Percentiles rank a stretch among this genome's conserved stretches.
These are phyloP conservation scores for Rauvolfia tetraphylla DNA, from an alignment of 257 asterid species.

Conservation along the genomic window DNA sequence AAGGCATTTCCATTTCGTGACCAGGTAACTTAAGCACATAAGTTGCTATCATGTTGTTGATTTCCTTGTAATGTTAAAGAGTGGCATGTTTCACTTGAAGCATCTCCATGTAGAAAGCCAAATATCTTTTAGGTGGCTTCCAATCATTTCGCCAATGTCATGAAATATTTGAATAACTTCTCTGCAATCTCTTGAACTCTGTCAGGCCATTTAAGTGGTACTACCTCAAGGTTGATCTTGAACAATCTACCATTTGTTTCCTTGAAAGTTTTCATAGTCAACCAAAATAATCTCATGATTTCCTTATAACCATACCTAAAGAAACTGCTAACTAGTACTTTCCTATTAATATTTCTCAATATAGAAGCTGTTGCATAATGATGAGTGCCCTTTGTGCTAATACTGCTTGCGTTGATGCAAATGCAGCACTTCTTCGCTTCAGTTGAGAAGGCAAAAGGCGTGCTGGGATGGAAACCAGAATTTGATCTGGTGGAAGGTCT, in stretches of 20 bases:
- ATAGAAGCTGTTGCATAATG: background rate
- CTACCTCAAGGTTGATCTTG: background rate
- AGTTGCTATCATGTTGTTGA: background rate
- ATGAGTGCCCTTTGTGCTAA: background rate
- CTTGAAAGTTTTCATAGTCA: background rate
- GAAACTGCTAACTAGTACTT: no score
- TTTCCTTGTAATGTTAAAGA: no score
- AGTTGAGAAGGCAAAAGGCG: constrained; percentile 79
- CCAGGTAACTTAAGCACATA: constrained; percentile 48
- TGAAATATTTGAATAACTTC: no score
- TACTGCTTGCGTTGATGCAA: constrained; percentile 1
- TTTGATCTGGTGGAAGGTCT: constrained; percentile 77
- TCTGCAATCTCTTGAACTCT: no score
- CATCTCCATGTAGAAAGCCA: no score
- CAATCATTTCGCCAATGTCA: no score
- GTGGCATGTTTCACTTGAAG: no score
- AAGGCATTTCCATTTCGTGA: constrained; percentile 91
- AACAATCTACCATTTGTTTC: background rate
- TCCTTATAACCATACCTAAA: background rate
- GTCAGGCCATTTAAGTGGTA: no score
- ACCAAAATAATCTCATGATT: background rate
- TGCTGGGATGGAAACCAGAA: constrained; percentile 79
- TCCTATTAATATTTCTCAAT: no score
- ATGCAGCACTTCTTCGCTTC: constrained; percentile 96
- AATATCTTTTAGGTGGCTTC: no score